Conservation (phyloP, 768 basidiomycete species). For the Mycena epipterygia region DNA sequence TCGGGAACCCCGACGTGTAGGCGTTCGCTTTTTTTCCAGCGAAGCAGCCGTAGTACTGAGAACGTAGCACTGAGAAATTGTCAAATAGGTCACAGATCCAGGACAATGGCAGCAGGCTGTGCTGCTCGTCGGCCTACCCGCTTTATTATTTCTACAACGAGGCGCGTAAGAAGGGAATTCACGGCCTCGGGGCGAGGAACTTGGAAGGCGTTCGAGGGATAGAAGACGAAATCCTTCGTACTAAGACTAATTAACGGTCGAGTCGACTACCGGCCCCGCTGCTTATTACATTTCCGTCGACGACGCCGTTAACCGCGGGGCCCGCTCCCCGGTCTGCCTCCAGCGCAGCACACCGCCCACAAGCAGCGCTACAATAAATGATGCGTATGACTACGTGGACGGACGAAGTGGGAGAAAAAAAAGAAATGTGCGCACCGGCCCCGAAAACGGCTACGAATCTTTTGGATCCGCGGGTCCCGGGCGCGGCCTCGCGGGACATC, state of each 20-base stretch:
- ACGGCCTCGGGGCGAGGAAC: not conserved
- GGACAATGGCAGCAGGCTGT: no score
- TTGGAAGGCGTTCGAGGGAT: no score
- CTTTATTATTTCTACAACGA: no score
- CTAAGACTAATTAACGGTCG: no score
- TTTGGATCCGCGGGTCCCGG: constrained; percentile 73
- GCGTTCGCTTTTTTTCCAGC: no score
- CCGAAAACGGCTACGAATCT: constrained; percentile 62
- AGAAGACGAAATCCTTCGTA: not conserved
- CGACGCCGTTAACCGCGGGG: not conserved
- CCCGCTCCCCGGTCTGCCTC: constrained; percentile 25
- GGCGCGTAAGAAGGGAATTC: not conserved
- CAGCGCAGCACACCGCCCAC: constrained; percentile 33
- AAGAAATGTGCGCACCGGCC: constrained; percentile 12
- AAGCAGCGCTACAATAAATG: constrained; percentile 21
- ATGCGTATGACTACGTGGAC: not conserved
- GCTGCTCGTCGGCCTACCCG: no score
- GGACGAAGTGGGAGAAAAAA: no score
- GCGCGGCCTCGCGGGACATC: constrained; percentile 72
- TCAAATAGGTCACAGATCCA: no score
- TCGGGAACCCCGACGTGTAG: no score
- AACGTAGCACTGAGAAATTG: no score
- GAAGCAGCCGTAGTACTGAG: no score
- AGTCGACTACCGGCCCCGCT: not conserved
- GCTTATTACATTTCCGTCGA: not conserved